Conservation (phyloP, 805 yeast species). For the Hanseniaspora singularis region DNA sequence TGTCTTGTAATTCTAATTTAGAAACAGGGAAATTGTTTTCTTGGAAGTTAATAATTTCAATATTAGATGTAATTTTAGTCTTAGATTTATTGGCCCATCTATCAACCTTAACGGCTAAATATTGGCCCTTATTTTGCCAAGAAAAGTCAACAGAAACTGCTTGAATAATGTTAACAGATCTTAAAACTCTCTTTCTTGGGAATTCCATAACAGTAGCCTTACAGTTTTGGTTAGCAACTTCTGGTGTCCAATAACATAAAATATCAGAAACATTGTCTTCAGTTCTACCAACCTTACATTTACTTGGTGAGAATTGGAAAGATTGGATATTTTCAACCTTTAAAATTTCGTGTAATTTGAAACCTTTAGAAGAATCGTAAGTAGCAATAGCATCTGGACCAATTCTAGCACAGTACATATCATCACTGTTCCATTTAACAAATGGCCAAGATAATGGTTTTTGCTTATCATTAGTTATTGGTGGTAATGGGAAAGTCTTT, state of each 20-base stretch:
- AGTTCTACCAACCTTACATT: conserved; percentile 48
- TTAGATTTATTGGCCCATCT: conserved; percentile 87
- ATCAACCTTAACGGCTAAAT: conserved; percentile 85
- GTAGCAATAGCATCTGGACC: conserved; percentile 87
- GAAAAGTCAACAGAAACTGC: conserved; percentile 80
- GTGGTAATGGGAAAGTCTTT: conserved; percentile 79
- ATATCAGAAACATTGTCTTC: conserved; percentile 41
- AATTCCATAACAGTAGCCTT: conserved; percentile 83
- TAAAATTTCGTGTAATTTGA: conserved; percentile 70
- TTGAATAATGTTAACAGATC: conserved; percentile 89
- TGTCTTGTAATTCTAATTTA: conserved; percentile 82
- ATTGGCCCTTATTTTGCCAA: conserved; percentile 86
- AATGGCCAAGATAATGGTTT: conserved; percentile 75
- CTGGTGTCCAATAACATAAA: conserved; percentile 95
- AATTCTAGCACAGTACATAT: conserved; percentile 85
- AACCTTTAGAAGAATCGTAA: conserved; percentile 63
- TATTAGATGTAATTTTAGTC: conserved; percentile 79
- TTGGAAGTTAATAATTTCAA: conserved; percentile 77
- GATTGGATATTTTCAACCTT: conserved; percentile 77
- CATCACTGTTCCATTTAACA: conserved; percentile 90
- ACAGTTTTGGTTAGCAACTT: conserved; percentile 80
- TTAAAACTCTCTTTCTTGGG: conserved; percentile 67
- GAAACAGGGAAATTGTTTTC: conserved; percentile 93
- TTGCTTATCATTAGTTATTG: conserved; percentile 36
- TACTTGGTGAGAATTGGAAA: conserved; percentile 91